A percentile compares a stretch with the other conserved stretches of the same genome.
Evolutionary conservation across 352 stramenopile species (phyloP).

Genomic region (Phytophthora syringae): DNA sequence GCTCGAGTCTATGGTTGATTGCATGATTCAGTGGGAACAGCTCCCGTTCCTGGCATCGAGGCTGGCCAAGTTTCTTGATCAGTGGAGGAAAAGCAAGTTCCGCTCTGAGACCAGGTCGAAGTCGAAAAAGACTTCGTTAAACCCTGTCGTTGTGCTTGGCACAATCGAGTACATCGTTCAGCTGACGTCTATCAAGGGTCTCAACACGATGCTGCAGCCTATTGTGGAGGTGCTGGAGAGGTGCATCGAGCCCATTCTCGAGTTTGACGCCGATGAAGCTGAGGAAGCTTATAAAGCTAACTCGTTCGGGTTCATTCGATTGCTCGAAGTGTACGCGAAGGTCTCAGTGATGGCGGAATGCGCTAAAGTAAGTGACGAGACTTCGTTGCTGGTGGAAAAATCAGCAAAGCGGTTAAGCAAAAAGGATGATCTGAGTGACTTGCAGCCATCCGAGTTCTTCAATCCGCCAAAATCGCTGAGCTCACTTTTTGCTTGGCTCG

Average conservation of each 20-base stretch:
- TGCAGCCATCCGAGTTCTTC: constrained; percentile 75
- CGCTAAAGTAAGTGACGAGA: constrained; percentile 54
- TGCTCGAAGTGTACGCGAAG: constrained; percentile 79
- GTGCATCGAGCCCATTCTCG: constrained; percentile 57
- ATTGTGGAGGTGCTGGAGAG: constrained; percentile 46
- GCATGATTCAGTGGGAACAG: constrained; percentile 77
- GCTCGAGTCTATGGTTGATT: constrained; percentile 83
- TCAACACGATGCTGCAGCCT: constrained; percentile 54
- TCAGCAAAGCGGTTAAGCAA: constrained; percentile 43
- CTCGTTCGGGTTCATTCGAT: constrained; percentile 65
- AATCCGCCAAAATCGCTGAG: constrained; percentile 50
- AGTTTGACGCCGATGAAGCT: constrained; percentile 48
- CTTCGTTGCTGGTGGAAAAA: constrained; percentile 54
- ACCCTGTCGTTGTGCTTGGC: constrained; percentile 68
- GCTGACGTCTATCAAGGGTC: constrained; percentile 50
- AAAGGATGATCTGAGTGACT: constrained; percentile 47
- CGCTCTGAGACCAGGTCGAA: constrained; percentile 24
- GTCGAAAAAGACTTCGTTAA: constrained; percentile 51
- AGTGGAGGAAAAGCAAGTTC: constrained; percentile 67
- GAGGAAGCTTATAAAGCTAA: constrained; percentile 53
- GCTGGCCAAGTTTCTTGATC: constrained; percentile 59
- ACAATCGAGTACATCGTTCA: constrained; percentile 72
- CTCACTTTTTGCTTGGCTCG: constrained; percentile 60
- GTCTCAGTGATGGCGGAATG: constrained; percentile 61
- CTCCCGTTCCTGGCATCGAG: constrained; percentile 71